phyloP scores from a whole-genome alignment of 2,329 filamentous ascomycete species.

The Arthrinium puccinioides region DNA sequence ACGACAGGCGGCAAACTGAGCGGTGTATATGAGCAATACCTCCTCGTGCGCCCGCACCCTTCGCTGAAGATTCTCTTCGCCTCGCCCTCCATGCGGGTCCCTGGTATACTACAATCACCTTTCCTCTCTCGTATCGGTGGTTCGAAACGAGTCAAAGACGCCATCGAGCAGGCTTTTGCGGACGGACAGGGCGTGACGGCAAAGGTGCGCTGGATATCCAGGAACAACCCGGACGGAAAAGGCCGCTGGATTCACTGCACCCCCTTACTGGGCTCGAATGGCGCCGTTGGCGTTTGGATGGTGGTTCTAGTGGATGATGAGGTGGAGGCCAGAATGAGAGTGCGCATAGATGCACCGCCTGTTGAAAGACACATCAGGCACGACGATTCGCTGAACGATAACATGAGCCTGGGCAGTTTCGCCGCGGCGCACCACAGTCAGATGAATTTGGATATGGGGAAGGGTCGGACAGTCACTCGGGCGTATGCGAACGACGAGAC shows the following conservation, averaged over 20 bases:
- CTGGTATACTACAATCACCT: constrained; percentile 57
- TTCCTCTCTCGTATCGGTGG: constrained; percentile 49
- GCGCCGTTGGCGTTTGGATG: constrained; percentile 72
- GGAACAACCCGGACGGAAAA: constrained; percentile 45
- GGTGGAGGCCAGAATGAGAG: constrained; percentile 9
- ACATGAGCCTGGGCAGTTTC: constrained; percentile 12
- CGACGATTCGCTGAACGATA: constrained; percentile 6
- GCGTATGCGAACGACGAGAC: neutral
- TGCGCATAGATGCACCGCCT: constrained; percentile 14
- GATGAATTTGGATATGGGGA: too few species aligned
- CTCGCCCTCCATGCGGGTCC: constrained; percentile 58
- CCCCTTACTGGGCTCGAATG: constrained; percentile 59
- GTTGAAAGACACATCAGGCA: constrained; percentile 11
- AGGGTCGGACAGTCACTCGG: too few species aligned
- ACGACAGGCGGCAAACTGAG: constrained; percentile 27
- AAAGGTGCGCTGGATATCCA: constrained; percentile 63
- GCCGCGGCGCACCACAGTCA: constrained; percentile 3
- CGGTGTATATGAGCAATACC: constrained; percentile 49
- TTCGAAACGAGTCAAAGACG: constrained; percentile 36
- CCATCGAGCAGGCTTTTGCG: constrained; percentile 50
- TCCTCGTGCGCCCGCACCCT: constrained; percentile 60
- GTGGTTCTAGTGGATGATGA: constrained; percentile 66
- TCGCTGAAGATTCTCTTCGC: constrained; percentile 62
- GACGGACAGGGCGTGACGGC: constrained; percentile 67
- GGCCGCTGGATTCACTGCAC: constrained; percentile 73